Evolutionary conservation across 2,329 filamentous ascomycete genomes (phyloP).

Genomic region (Alternaria triticina): DNA sequence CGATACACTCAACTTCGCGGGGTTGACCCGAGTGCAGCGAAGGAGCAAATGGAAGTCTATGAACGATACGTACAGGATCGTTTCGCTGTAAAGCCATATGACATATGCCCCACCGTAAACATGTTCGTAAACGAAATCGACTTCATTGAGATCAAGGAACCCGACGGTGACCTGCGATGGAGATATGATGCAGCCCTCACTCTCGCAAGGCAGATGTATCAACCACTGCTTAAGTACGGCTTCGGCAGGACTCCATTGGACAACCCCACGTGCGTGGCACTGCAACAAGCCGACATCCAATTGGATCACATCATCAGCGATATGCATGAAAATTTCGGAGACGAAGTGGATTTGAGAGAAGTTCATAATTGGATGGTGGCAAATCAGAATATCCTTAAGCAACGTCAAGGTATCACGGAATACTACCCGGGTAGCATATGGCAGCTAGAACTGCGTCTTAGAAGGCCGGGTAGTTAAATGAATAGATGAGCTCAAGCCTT

Average conservation of each 20-base stretch:
- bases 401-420: too few species aligned
- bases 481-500: background rate
- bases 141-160: background rate
- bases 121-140: background rate
- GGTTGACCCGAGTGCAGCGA: background rate
- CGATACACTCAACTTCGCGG: background rate
- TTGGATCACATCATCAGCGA: fast-evolving
- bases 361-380: too few species aligned
- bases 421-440: too few species aligned
- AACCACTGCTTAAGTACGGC: too few species aligned
- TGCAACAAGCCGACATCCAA: background rate
- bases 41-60: background rate
- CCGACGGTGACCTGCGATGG: background rate
- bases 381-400: too few species aligned
- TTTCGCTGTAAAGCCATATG: background rate
- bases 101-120: fast-evolving
- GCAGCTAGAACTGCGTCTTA: too few species aligned
- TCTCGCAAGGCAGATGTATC: background rate
- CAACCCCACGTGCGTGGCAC: fast-evolving
- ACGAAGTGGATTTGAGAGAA: background rate
- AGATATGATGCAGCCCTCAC: background rate
- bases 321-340: background rate
- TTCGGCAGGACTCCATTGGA: too few species aligned
- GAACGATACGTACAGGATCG: background rate
- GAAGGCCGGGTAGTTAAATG: too few species aligned